Percentiles rank a stretch among this genome's conserved stretches.
Conservation (phyloP, 371 early-diverging fungal species). For the Mucor circinelloides region DNA sequence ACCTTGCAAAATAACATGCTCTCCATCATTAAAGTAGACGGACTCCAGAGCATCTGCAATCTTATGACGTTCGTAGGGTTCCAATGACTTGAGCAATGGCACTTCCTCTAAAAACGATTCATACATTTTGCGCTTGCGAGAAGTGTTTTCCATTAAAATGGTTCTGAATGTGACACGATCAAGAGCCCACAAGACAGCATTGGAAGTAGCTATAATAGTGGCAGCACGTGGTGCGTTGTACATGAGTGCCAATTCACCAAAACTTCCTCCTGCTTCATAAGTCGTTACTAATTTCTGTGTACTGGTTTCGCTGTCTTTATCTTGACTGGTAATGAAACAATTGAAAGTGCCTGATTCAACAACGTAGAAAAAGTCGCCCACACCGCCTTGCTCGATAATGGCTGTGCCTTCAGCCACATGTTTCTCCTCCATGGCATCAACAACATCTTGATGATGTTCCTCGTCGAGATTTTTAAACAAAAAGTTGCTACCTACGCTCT, state of each 20-base stretch:
- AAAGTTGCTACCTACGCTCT: conserved; percentile 82
- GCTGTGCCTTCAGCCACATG: conserved; percentile 64
- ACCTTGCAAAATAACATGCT: conserved; percentile 71
- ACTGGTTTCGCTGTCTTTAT: conserved; percentile 48
- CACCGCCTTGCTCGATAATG: conserved; percentile 92
- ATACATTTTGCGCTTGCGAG: conserved; percentile 74
- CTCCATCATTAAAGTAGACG: conserved; percentile 66
- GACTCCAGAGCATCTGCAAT: conserved; percentile 82
- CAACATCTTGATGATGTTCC: conserved; percentile 91
- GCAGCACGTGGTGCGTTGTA: conserved; percentile 91
- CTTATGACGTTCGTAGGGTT: conserved; percentile 77
- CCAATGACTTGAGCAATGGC: conserved; percentile 62
- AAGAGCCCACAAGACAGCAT: conserved; percentile 78
- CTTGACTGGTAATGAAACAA: conserved; percentile 73
- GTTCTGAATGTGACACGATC: conserved; percentile 81
- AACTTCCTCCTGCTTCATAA: conserved; percentile 71
- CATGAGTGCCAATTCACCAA: conserved; percentile 91
- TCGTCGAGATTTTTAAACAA: conserved; percentile 91
- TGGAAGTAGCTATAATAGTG: conserved; percentile 70
- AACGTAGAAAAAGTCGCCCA: conserved; percentile 95
- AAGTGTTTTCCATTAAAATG: conserved; percentile 77
- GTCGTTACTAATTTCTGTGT: conserved; percentile 41
- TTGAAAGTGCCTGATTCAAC: conserved; percentile 93
- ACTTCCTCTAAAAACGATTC: conserved; percentile 78
- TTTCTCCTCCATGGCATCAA: conserved; percentile 89